These are phyloP conservation scores for Saccharomycopsis capsularis DNA, from an alignment of 805 yeast species.

Conservation along the genomic window DNA sequence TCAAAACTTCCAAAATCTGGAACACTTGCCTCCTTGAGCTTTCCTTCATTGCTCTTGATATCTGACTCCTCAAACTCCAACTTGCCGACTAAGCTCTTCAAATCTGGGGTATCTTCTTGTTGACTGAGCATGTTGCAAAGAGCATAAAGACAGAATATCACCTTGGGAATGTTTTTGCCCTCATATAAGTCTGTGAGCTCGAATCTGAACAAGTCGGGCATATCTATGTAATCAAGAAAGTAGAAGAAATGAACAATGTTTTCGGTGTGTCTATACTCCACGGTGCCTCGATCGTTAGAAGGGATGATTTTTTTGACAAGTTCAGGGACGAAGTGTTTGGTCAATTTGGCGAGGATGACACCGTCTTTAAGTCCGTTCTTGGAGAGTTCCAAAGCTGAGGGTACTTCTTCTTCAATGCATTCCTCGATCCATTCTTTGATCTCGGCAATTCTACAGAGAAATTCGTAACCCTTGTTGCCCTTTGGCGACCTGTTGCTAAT, in stretches of 20 bases:
- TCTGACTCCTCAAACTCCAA: slow-evolving; percentile 62
- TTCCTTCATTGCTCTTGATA: slow-evolving; percentile 53
- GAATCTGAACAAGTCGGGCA: slow-evolving; percentile 84
- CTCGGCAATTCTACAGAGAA: slow-evolving; percentile 71
- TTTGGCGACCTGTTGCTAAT: slow-evolving; percentile 13
- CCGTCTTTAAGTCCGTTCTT: slow-evolving; percentile 76
- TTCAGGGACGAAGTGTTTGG: slow-evolving; percentile 64
- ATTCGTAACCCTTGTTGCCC: slow-evolving; percentile 54
- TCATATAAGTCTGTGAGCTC: slow-evolving; percentile 92
- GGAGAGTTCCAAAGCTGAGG: slow-evolving; percentile 46
- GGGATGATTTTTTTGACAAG: slow-evolving; percentile 48
- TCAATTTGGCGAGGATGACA: slow-evolving; percentile 70
- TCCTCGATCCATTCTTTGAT: slow-evolving; percentile 72
- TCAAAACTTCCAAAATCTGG: slow-evolving; percentile 59
- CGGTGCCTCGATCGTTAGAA: slow-evolving; percentile 40
- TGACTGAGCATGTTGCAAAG: slow-evolving; percentile 63
- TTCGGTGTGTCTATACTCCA: slow-evolving; percentile 87
- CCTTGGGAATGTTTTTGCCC: slow-evolving; percentile 86
- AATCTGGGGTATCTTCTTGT: slow-evolving; percentile 47
- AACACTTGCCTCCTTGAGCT: slow-evolving; percentile 58
- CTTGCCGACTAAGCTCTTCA: slow-evolving; percentile 56
- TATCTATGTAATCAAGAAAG: slow-evolving; percentile 57
- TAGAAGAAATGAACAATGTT: slow-evolving; percentile 79
- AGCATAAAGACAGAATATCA: slow-evolving; percentile 89
- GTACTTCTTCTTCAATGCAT: slow-evolving; percentile 51